phyloP scores from a whole-genome alignment of 2,329 filamentous ascomycete species.

The Ophiostoma angusticollis region DNA sequence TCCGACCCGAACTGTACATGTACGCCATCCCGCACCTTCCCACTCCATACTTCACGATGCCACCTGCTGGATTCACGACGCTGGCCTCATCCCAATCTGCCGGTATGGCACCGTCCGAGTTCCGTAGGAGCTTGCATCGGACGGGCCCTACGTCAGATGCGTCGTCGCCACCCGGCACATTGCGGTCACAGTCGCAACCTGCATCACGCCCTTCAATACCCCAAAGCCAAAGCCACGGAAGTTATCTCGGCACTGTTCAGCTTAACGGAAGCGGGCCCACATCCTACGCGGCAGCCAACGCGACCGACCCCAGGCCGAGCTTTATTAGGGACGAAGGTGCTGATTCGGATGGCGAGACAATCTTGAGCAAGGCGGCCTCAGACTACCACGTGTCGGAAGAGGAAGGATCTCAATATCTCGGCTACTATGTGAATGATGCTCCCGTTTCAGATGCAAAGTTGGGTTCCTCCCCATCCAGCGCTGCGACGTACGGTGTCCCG shows the following conservation, averaged over 20 bases:
- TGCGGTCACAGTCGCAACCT: conserved; percentile 55
- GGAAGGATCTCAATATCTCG: conserved; percentile 27
- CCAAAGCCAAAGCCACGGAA: conserved; percentile 18
- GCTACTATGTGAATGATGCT: conserved; percentile 25
- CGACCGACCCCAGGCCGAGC: conserved; percentile 40
- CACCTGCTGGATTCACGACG: conserved; percentile 29
- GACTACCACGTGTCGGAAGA: conserved; percentile 35
- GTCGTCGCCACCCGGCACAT: conserved; percentile 36
- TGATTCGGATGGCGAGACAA: conserved; percentile 34
- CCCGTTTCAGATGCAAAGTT: conserved; percentile 14
- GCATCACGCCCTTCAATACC: conserved; percentile 33
- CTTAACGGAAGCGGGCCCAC: conserved; percentile 23
- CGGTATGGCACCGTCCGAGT: conserved; percentile 32
- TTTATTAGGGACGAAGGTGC: conserved; percentile 41
- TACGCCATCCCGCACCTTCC: conserved; percentile 31
- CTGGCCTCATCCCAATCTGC: conserved; percentile 46
- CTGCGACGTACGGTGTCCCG: conserved; percentile 26
- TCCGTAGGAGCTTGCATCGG: conserved; percentile 44
- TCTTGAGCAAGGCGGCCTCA: conserved; percentile 23
- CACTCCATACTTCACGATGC: conserved; percentile 29
- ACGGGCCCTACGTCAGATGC: conserved; percentile 37
- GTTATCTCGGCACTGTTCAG: conserved; percentile 5
- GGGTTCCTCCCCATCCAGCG: conserved; percentile 9
- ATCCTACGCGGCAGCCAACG: conserved; percentile 25
- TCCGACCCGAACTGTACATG: conserved; percentile 44